phyloP scores from a whole-genome alignment of 2,329 filamentous ascomycete genomes.

The Colletotrichum plurivorum region DNA sequence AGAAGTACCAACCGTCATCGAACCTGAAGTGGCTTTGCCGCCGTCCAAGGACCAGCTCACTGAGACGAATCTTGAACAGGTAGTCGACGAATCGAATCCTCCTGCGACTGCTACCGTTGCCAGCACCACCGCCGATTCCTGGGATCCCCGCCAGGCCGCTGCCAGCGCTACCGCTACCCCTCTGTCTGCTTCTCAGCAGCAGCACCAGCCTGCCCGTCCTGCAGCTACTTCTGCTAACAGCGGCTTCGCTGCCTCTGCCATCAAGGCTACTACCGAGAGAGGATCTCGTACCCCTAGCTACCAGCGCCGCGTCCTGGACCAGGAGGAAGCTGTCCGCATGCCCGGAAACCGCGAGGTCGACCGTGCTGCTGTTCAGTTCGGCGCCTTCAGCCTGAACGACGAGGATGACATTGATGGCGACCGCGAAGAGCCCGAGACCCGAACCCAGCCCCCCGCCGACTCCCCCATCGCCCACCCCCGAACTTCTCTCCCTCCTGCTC shows the following conservation, averaged over 20 bases:
- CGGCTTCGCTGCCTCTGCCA: slow-evolving; percentile 84
- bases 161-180: slow-evolving; percentile 76
- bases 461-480: slow-evolving; percentile 90
- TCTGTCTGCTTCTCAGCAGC: slow-evolving; percentile 73
- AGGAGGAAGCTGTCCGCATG: slow-evolving; percentile 98
- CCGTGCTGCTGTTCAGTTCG: slow-evolving; percentile 93
- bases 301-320: slow-evolving; percentile 89
- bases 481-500: slow-evolving; percentile 85
- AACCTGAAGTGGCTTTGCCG: slow-evolving; percentile 70
- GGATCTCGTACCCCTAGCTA: slow-evolving; percentile 81
- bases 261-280: slow-evolving; percentile 79
- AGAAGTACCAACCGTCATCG: slow-evolving; percentile 54
- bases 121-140: slow-evolving; percentile 90
- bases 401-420: slow-evolving; percentile 95
- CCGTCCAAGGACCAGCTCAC: slow-evolving; percentile 88
- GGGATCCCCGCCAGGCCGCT: slow-evolving; percentile 77
- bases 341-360: slow-evolving; percentile 96
- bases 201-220: slow-evolving; percentile 72
- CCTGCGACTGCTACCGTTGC: slow-evolving; percentile 85
- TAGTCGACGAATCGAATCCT: slow-evolving; percentile 85
- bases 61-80: slow-evolving; percentile 91
- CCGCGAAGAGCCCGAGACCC: slow-evolving; percentile 94
- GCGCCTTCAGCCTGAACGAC: slow-evolving; percentile 89
- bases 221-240: slow-evolving; percentile 53
- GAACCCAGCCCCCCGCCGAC: slow-evolving; percentile 92